Evolutionary conservation across 805 yeast genomes (phyloP), one percentile per base, ranked within the genome.

Genomic region (Kuraishia ogatae): DNA sequence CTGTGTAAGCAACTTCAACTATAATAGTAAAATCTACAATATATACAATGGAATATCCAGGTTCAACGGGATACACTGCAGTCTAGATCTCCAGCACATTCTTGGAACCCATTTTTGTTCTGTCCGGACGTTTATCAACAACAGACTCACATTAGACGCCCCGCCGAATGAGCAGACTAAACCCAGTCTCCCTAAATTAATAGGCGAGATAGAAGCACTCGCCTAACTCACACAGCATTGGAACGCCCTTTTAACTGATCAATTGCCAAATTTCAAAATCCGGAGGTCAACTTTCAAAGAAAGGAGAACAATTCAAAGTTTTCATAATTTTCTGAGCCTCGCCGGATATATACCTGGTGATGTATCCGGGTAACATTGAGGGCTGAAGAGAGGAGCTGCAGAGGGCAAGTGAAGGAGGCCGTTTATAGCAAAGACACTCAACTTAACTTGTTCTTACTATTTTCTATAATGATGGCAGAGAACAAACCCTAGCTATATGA

Each of bases 41-140:
- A 15, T 13, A 35, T 15, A 35, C 15, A 4, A 46, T 23, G 24
- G 50, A 52, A 64, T 70, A 68, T 70, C 53, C 58, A 61, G 73
- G 64, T 61, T 62, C 62, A 63, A 69, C 73, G 72, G 73, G 72
- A 70, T 60, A 61, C 67, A 60, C 57, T 56, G 61, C 57, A 55
- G 62, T 63, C 55, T 57, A 50, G 47, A 35, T 54, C 56, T 53
- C 50, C 58, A 57, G 58, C 64, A 59, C 59, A 66, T 67, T 61
- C 73, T 68, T 64, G 60, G 62, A 61, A 58, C 62, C 67, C 43
- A 63, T 57, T 50, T 52, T 61, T 56, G 50, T n/a, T 69, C 71
- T 66, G 59, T 63, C 71, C 71, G 57, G 53, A 56, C 22, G 50
- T 57, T 50, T 57, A 55, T 63, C 69, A 64, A 64, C 70, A 60